These are phyloP conservation scores for Pachysandra terminalis DNA, from an alignment of 164 flowering plant genomes.

Conservation along the genomic window DNA sequence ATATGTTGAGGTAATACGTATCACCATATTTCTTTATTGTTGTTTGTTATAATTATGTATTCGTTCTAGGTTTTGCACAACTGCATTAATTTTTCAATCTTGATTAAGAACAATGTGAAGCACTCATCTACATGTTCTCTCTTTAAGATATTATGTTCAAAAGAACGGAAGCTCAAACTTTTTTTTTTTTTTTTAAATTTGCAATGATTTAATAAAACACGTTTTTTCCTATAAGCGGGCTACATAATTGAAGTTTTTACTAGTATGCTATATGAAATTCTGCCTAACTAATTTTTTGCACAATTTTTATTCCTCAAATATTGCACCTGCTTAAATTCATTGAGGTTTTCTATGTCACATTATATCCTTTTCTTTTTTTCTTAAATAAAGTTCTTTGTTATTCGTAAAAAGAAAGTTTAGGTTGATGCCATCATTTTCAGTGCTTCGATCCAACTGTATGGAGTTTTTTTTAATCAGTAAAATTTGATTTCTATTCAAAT, in stretches of 20 bases:
- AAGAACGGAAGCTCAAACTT: background rate
- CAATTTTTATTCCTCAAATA: background rate
- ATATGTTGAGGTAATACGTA: slow-evolving; percentile 70
- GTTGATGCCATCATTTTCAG: no score
- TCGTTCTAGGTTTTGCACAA: background rate
- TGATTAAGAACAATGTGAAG: background rate
- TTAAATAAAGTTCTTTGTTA: no score
- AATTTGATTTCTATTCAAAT: no score
- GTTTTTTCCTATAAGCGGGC: background rate
- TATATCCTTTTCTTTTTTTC: no score
- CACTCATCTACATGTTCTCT: background rate
- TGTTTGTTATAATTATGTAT: background rate
- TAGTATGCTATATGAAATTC: background rate
- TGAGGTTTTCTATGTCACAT: background rate
- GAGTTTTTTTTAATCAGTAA: no score
- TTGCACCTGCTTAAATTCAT: background rate
- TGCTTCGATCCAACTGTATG: background rate
- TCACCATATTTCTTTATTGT: background rate
- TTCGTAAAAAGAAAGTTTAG: no score
- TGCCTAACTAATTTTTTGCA: background rate
- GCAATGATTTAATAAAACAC: background rate
- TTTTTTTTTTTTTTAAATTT: no score
- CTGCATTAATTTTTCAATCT: background rate
- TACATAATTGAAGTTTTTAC: background rate
- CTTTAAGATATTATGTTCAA: background rate